These are phyloP conservation scores for Cladosporium oxysporum DNA, from an alignment of 2,329 filamentous ascomycete species.

Conservation along the genomic window DNA sequence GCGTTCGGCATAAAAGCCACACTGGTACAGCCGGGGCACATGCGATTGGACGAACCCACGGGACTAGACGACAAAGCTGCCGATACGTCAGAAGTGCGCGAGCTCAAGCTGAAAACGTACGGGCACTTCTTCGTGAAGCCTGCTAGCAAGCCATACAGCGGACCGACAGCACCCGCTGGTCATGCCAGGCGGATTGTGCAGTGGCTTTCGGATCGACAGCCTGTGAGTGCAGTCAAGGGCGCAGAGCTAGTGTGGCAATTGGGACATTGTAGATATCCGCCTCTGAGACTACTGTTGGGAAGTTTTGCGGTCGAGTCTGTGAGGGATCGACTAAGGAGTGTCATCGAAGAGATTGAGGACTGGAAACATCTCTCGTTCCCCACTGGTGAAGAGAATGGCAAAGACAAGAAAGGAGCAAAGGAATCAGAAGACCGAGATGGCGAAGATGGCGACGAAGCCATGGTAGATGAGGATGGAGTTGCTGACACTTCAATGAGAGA, in stretches of 20 bases:
- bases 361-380: constrained; percentile 44
- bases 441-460: constrained; percentile 29
- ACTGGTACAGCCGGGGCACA: constrained; percentile 85
- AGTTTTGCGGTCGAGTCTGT: constrained; percentile 97
- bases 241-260: constrained; percentile 92
- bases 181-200: constrained; percentile 91
- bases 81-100: constrained; percentile 19
- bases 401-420: constrained; percentile 28
- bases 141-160: constrained; percentile 77
- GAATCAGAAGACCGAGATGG: constrained; percentile 25
- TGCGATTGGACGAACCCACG: constrained; percentile 76
- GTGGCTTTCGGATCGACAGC: constrained; percentile 91
- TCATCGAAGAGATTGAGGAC: constrained; percentile 74
- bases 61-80: constrained; percentile 35
- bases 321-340: constrained; percentile 79
- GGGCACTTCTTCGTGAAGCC: constrained; percentile 91
- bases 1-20: constrained; percentile 90
- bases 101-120: constrained; percentile 67
- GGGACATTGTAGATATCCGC: constrained; percentile 92
- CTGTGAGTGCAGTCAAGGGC: constrained; percentile 88
- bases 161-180: constrained; percentile 75
- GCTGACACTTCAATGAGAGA: constrained; percentile 18
- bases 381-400: constrained; percentile 31
- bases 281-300: constrained; percentile 80
- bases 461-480: constrained; percentile 27